Base-by-base conservation (phyloP, 179 eudicot genomes). In the Kewa caespitosa region DNA sequence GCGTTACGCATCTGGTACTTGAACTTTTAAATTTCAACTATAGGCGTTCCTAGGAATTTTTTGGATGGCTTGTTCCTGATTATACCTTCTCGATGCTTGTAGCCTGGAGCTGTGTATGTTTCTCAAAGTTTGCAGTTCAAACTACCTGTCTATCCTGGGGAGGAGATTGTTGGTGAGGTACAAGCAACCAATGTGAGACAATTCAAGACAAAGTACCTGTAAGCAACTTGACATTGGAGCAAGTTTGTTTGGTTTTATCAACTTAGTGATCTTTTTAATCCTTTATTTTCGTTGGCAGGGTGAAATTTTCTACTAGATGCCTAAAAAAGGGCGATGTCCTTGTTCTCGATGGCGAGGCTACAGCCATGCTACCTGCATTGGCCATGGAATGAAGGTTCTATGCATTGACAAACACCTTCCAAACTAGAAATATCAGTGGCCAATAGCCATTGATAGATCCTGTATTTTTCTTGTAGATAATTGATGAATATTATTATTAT, bases 41-140 rank as follows among this genome's bases (percentile, higher is more conserved):
- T n/a, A n/a, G n/a, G n/a, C n/a, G n/a, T n/a, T n/a, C 64, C 64
- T 11, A 36, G 34, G 34, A 54, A 54, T 54, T 31, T 27, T 69
- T 30, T 69, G 63, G 17, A 13, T 38, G 46, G 33, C 61, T 72
- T 14, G 17, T 66, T 10, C 23, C n/a, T 79, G 37, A 68, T 20
- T 18, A 11, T 32, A 66, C 52, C 12, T 31, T 38, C 68, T 63
- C 37, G 31, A 15, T 80, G 41, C 65, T 38, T 75, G 81, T 75
- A 90, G 97, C 97, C 97, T 43, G 93, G 95, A 78, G 97, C 92
- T 22, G 80, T 90, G 8, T 92, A 92, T 74, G 87, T 82, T 74
- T 85, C 90, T 46, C 97, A 92, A 67, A 90, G 83, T 61, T 65
- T 92, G 84, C 86, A 87, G 8, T 92, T 92, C 81, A 89, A 70